A percentile compares a stretch with the other conserved stretches of the same genome.
Evolutionary conservation across 352 stramenopile species (phyloP).

Genomic region (Phytophthora crassamura): DNA sequence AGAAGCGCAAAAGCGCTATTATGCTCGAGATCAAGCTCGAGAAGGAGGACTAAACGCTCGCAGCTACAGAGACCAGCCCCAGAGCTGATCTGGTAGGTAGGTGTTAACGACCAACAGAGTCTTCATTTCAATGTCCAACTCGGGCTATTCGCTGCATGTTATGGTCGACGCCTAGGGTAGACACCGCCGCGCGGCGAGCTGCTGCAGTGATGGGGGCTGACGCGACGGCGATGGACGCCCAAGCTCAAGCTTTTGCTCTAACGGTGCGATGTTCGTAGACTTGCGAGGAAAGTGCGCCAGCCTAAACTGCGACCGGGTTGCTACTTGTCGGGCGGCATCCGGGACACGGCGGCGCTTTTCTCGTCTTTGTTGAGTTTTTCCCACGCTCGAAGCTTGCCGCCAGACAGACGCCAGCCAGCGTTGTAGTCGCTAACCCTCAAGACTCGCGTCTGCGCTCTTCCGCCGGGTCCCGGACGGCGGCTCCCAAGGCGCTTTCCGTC

Average conservation of each 20-base stretch:
- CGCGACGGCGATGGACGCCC: constrained; percentile 5
- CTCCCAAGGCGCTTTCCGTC: constrained; percentile 40
- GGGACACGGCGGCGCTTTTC: constrained; percentile 35
- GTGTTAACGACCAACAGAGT: constrained; percentile 17
- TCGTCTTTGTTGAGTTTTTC: constrained; percentile 13
- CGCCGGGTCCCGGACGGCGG: constrained; percentile 28
- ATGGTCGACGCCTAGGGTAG: no score
- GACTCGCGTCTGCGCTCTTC: constrained; percentile 5
- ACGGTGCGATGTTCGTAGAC: constrained; percentile 19
- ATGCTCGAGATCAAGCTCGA: constrained; percentile 81
- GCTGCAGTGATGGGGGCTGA: neutral
- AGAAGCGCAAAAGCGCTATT: constrained; percentile 75
- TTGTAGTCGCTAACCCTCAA: constrained; percentile 29
- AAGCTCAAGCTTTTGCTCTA: neutral
- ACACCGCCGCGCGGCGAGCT: neutral
- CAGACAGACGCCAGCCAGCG: constrained; percentile 25
- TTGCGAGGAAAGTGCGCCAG: constrained; percentile 35
- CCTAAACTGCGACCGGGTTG: constrained; percentile 10
- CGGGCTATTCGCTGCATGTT: no score
- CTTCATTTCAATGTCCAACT: constrained; percentile 20
- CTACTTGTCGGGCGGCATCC: constrained; percentile 34
- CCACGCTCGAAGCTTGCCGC: constrained; percentile 26
- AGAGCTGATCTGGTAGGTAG: constrained; percentile 9
- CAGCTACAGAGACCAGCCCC: neutral
- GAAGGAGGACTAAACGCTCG: constrained; percentile 49